Conservation (phyloP, 108 stramenopile genomes). For the Pseudonitzschia pungens region DNA sequence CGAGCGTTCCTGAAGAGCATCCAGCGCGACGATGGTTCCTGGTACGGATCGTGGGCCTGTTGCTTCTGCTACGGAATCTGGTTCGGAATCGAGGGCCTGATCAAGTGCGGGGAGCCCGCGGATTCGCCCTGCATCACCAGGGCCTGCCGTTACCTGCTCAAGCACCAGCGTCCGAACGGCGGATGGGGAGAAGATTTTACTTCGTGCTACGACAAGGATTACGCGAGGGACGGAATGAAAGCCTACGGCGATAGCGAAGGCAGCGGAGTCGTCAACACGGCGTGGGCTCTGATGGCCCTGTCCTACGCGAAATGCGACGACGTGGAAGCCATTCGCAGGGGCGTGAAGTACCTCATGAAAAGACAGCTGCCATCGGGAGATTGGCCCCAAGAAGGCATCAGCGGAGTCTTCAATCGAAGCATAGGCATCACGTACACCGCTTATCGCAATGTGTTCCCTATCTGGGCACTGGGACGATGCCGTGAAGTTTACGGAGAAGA, state of each 20-base stretch:
- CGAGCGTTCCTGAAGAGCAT: slow-evolving; percentile 88
- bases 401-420: slow-evolving; percentile 97
- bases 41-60: slow-evolving; percentile 97
- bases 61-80: slow-evolving; percentile 94
- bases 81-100: slow-evolving; percentile 95
- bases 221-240: slow-evolving; percentile 84
- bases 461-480: slow-evolving; percentile 98
- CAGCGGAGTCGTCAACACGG: slow-evolving; percentile 96
- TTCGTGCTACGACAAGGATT: slow-evolving; percentile 95
- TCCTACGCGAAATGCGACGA: slow-evolving; percentile 81
- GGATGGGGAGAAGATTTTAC: slow-evolving; percentile 99
- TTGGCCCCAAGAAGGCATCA: slow-evolving; percentile 99
- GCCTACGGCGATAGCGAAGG: slow-evolving; percentile 82
- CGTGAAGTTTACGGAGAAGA: slow-evolving; percentile 58
- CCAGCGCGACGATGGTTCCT: slow-evolving; percentile 94
- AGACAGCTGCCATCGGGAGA: slow-evolving; percentile 93
- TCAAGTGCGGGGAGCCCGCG: slow-evolving; percentile 73
- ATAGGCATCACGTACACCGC: slow-evolving; percentile 99
- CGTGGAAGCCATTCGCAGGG: slow-evolving; percentile 73
- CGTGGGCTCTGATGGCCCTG: slow-evolving; percentile 95
- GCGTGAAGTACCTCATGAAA: slow-evolving; percentile 78
- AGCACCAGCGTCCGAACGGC: slow-evolving; percentile 79
- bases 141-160: slow-evolving; percentile 30
- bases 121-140: slow-evolving; percentile 55
- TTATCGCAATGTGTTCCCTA: slow-evolving; percentile 98